Percentiles rank a stretch among this genome's conserved stretches.
Conservation (phyloP, 2,329 filamentous ascomycete genomes). For the Phialocephala subalpina region DNA sequence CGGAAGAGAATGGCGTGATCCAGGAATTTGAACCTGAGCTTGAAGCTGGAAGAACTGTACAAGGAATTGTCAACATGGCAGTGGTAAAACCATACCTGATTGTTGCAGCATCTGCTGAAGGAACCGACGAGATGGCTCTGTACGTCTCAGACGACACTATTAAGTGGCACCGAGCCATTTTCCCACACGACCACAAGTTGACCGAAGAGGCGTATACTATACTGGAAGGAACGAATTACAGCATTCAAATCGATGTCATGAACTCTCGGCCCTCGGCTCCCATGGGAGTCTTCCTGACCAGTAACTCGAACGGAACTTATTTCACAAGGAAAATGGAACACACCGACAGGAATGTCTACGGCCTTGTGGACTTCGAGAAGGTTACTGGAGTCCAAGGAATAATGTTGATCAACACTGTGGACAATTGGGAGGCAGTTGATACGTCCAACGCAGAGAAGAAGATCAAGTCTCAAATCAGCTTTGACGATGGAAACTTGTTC, state of each 20-base stretch:
- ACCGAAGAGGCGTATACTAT: slow-evolving; percentile 91
- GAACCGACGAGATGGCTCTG: slow-evolving; percentile 89
- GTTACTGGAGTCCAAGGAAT: slow-evolving; percentile 91
- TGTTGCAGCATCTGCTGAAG: slow-evolving; percentile 79
- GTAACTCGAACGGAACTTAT: slow-evolving; percentile 96
- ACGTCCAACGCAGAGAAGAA: slow-evolving; percentile 66
- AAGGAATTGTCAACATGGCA: slow-evolving; percentile 83
- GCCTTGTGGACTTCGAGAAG: slow-evolving; percentile 94
- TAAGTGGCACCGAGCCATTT: slow-evolving; percentile 91
- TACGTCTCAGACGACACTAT: slow-evolving; percentile 87
- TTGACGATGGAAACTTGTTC: slow-evolving; percentile 93
- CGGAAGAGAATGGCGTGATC: slow-evolving; percentile 45
- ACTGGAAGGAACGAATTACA: slow-evolving; percentile 96
- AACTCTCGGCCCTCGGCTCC: slow-evolving; percentile 68
- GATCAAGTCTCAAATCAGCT: slow-evolving; percentile 84
- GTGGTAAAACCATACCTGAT: slow-evolving; percentile 87
- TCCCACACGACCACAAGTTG: slow-evolving; percentile 80
- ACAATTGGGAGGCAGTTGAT: slow-evolving; percentile 82
- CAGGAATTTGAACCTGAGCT: slow-evolving; percentile 77
- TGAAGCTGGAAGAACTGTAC: slow-evolving; percentile 75
- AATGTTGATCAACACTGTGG: slow-evolving; percentile 86
- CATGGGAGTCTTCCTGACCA: slow-evolving; percentile 91
- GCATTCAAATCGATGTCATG: slow-evolving; percentile 95
- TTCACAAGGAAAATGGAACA: slow-evolving; percentile 92
- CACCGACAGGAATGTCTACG: slow-evolving; percentile 81